These are phyloP conservation scores for Ogataea neopini DNA, from an alignment of 805 yeast genomes.

Conservation along the genomic window DNA sequence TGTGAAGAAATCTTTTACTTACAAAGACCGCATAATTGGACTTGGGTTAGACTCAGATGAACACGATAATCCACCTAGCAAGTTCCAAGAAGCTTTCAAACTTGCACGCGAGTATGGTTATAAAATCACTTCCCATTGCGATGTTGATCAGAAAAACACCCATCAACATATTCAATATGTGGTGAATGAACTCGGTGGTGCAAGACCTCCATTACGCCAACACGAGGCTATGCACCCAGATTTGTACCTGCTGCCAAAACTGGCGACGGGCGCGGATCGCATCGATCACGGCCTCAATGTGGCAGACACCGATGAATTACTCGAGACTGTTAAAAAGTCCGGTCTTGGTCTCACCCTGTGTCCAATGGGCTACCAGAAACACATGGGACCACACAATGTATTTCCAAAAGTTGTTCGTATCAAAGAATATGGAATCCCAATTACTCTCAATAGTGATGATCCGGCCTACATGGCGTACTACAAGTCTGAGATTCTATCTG, in stretches of 20 bases:
- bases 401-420: slow-evolving; percentile 44
- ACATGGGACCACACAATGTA: slow-evolving; percentile 34
- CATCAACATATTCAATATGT: slow-evolving; percentile 37
- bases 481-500: slow-evolving; percentile 40
- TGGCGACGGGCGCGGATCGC: slow-evolving; percentile 36
- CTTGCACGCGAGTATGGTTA: slow-evolving; percentile 37
- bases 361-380: slow-evolving; percentile 39
- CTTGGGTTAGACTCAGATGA: slow-evolving; percentile 48
- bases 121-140: slow-evolving; percentile 44
- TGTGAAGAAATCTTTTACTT: slow-evolving; percentile 34
- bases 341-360: slow-evolving; percentile 42
- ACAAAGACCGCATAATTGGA: slow-evolving; percentile 41
- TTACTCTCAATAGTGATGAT: slow-evolving; percentile 42
- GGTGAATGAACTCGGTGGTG: slow-evolving; percentile 20
- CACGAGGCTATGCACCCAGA: slow-evolving; percentile 35
- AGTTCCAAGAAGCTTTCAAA: slow-evolving; percentile 41
- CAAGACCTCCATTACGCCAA: slow-evolving; percentile 23
- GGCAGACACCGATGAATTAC: slow-evolving; percentile 35
- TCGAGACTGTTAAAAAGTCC: slow-evolving; percentile 37
- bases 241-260: slow-evolving; percentile 14
- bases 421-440: slow-evolving; percentile 39
- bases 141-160: slow-evolving; percentile 48
- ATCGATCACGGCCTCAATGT: slow-evolving; percentile 49
- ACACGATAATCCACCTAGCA: slow-evolving; percentile 44
- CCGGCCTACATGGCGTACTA: slow-evolving; percentile 46